Conservation (phyloP, 192 early-diverging fungal species). For the Coemansia sp. region DNA sequence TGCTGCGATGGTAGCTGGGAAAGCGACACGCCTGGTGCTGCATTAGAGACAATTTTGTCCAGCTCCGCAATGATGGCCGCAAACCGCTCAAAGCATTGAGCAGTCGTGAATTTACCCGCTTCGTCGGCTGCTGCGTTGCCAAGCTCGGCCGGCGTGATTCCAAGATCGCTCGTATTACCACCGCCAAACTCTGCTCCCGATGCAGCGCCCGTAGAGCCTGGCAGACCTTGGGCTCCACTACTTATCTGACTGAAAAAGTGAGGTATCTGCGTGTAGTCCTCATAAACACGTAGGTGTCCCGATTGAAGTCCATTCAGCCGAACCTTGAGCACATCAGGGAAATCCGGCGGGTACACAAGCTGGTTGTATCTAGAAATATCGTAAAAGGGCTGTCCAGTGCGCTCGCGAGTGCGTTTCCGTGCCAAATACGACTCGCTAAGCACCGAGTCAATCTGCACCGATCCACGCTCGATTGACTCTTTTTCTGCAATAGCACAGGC, state of each 20-base stretch:
- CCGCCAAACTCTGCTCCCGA: constrained; percentile 2
- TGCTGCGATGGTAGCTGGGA: constrained; percentile 74
- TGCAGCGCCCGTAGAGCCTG: neutral
- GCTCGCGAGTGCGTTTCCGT: constrained; percentile 87
- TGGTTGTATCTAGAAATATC: constrained; percentile 78
- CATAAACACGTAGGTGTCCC: constrained; percentile 81
- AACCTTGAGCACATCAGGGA: constrained; percentile 86
- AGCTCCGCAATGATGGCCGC: constrained; percentile 68
- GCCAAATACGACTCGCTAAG: constrained; percentile 66
- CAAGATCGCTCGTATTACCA: constrained; percentile 7
- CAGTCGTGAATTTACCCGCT: constrained; percentile 22
- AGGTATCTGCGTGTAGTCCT: constrained; percentile 76
- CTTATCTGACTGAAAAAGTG: constrained; percentile 60
- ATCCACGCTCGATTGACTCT: constrained; percentile 91
- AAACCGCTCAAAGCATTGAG: constrained; percentile 54
- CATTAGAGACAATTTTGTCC: constrained; percentile 69
- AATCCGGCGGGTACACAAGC: constrained; percentile 75
- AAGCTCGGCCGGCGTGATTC: constrained; percentile 9
- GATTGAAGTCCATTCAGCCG: constrained; percentile 78
- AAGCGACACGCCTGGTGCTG: constrained; percentile 47
- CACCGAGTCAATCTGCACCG: constrained; percentile 91
- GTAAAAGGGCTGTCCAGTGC: constrained; percentile 86
- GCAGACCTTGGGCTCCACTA: constrained; percentile 17
- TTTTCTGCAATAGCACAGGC: constrained; percentile 94
- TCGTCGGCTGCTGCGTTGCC: constrained; percentile 6